A percentile compares a stretch with the other conserved stretches of the same genome.
Evolutionary conservation across 768 basidiomycete species (phyloP).

Genomic region (Mycena maculata): DNA sequence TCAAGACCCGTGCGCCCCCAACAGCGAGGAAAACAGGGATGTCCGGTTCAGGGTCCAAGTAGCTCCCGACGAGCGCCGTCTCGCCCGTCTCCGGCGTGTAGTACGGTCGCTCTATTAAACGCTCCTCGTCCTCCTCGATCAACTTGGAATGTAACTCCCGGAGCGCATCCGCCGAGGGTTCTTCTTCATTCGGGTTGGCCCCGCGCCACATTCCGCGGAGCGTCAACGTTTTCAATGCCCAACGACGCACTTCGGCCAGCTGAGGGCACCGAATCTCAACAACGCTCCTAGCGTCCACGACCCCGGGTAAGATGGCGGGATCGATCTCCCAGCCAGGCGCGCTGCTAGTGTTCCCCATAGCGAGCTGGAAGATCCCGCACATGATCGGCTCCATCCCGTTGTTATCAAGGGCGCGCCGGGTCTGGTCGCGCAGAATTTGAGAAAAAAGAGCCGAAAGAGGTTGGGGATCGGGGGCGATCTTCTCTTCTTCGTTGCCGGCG

Average conservation of each 20-base stretch:
- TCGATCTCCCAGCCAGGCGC: neutral
- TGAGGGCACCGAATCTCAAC: neutral
- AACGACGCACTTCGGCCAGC: no score
- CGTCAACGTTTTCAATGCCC: neutral
- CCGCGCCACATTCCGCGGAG: slow-evolving; percentile 22
- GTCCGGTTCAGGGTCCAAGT: slow-evolving; percentile 1
- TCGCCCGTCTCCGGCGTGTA: neutral
- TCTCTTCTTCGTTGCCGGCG: neutral
- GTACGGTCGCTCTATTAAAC: neutral
- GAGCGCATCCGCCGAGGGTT: slow-evolving; percentile 6
- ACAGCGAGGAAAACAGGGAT: slow-evolving; percentile 11
- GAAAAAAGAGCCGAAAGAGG: neutral
- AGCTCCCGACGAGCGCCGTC: slow-evolving; percentile 8
- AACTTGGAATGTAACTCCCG: slow-evolving; percentile 13
- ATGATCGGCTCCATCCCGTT: neutral
- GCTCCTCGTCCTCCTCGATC: neutral
- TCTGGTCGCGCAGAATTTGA: neutral
- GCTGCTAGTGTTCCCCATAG: neutral
- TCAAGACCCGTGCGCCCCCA: slow-evolving; percentile 21
- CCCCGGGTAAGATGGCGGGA: neutral
- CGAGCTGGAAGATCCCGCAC: slow-evolving; percentile 3
- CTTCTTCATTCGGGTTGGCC: slow-evolving; percentile 6
- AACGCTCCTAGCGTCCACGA: neutral
- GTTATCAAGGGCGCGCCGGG: neutral
- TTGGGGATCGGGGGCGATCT: neutral